A percentile compares a stretch with the other conserved stretches of the same genome.
Evolutionary conservation across 768 basidiomycete species (phyloP).

Genomic region (Lactifluus pinguis): DNA sequence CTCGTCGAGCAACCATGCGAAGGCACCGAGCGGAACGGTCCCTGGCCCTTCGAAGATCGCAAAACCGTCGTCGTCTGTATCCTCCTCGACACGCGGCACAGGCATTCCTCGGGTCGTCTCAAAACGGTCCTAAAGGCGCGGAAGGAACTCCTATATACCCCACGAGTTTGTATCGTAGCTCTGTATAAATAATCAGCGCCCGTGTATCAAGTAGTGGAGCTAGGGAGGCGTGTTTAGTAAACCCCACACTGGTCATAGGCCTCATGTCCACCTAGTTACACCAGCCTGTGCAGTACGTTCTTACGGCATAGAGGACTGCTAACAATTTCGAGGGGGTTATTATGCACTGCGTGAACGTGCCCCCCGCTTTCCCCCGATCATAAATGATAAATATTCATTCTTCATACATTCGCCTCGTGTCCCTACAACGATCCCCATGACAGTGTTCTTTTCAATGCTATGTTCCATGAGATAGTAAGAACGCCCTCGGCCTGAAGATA

Average conservation of each 20-base stretch:
- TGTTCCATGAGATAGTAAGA: too few species aligned
- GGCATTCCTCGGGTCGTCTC: conserved; percentile 7
- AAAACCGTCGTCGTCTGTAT: conserved; percentile 9
- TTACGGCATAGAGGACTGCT: not conserved
- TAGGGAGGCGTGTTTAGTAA: not conserved
- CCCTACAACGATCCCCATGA: not conserved
- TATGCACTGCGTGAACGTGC: not conserved
- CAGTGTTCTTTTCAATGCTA: not conserved
- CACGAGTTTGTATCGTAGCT: not conserved
- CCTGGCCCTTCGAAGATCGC: conserved; percentile 6
- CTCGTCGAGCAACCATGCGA: not conserved
- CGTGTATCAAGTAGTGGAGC: conserved; percentile 3
- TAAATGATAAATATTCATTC: not conserved
- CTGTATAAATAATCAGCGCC: not conserved
- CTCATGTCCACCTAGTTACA: not conserved
- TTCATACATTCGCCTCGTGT: not conserved
- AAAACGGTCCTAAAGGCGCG: conserved; percentile 4
- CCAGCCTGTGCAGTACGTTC: not conserved
- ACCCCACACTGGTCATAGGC: not conserved
- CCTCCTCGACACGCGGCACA: conserved; percentile 11
- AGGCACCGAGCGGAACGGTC: not conserved
- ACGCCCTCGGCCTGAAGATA: too few species aligned
- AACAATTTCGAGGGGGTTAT: too few species aligned
- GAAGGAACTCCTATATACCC: not conserved
- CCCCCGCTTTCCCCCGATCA: not conserved